Evolutionary conservation across 179 eudicot genomes (phyloP).

Genomic region (Dionaea muscipula): DNA sequence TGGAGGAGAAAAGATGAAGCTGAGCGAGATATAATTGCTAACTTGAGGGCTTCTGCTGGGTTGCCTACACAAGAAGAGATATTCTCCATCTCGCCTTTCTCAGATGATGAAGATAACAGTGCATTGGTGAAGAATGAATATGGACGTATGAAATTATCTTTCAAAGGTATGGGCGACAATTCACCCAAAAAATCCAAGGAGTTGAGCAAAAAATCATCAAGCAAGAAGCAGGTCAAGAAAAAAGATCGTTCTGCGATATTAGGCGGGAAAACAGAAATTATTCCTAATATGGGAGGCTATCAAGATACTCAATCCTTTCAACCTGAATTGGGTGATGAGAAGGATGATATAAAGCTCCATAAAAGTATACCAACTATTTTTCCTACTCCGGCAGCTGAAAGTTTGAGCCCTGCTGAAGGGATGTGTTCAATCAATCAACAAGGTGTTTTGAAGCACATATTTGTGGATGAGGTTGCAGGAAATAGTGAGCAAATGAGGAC

Average conservation of each 20-base stretch:
- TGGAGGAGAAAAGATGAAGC: conserved; percentile 82
- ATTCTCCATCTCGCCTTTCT: conserved; percentile 80
- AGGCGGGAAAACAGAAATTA: conserved; percentile 21
- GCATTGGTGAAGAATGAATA: conserved; percentile 43
- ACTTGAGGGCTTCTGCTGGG: conserved; percentile 89
- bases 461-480: conserved; percentile 37
- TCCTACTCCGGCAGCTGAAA: conserved; percentile 40
- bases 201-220: conserved; percentile 43
- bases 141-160: conserved; percentile 55
- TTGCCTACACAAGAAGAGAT: conserved; percentile 84
- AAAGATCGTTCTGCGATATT: conserved; percentile 31
- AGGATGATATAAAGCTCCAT: conserved; percentile 23
- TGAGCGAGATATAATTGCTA: conserved; percentile 67
- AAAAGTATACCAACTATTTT: conserved; percentile 18
- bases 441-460: conserved; percentile 39
- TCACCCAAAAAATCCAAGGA: conserved; percentile 74
- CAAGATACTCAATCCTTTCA: conserved; percentile 26
- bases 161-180: conserved; percentile 53
- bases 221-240: conserved; percentile 50
- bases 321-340: conserved; percentile 19
- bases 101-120: conserved; percentile 82
- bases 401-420: conserved; percentile 31
- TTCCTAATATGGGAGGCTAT: conserved; percentile 27
- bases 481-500: conserved; percentile 24
- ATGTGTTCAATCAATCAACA: conserved; percentile 37